Conservation (phyloP, 2,329 filamentous ascomycete genomes). For the Aspergillus brasiliensis region DNA sequence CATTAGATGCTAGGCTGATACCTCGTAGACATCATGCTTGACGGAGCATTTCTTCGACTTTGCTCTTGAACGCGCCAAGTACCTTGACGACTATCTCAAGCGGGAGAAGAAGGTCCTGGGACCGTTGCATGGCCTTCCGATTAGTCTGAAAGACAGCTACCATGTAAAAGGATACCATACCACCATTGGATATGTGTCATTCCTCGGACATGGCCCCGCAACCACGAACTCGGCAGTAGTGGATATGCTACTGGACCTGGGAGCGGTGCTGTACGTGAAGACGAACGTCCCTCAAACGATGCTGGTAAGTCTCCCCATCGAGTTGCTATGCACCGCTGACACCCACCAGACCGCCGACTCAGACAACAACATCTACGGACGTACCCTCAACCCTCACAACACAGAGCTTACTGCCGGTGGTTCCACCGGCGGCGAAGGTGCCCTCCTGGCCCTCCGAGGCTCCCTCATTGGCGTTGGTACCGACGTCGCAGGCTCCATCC, state of each 20-base stretch:
- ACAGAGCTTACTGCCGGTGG: slow-evolving; percentile 24
- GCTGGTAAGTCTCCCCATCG: slow-evolving; percentile 19
- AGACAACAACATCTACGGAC: slow-evolving; percentile 26
- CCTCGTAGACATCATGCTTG: slow-evolving; percentile 32
- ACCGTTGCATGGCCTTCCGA: slow-evolving; percentile 43
- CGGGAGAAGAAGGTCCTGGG: slow-evolving; percentile 33
- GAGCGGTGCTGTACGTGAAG: slow-evolving; percentile 31
- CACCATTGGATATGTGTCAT: slow-evolving; percentile 25
- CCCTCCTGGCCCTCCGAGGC: slow-evolving; percentile 35
- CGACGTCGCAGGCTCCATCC: slow-evolving; percentile 38
- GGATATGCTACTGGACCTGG: slow-evolving; percentile 20
- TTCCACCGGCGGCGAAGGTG: slow-evolving; percentile 33
- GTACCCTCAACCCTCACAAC: slow-evolving; percentile 26
- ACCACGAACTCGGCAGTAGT: slow-evolving; percentile 19
- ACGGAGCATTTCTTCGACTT: slow-evolving; percentile 42
- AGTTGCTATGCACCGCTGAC: background rate
- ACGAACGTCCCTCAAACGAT: slow-evolving; percentile 33
- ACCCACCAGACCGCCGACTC: slow-evolving; percentile 17
- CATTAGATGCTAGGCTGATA: background rate
- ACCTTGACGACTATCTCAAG: slow-evolving; percentile 38
- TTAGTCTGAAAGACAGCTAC: slow-evolving; percentile 41
- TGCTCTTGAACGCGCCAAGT: slow-evolving; percentile 39
- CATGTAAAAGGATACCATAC: slow-evolving; percentile 23
- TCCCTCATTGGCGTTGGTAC: slow-evolving; percentile 35
- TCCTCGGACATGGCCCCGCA: slow-evolving; percentile 16